Percentiles rank a stretch among this genome's conserved stretches.
These are phyloP conservation scores for Jatropha multifida DNA, from an alignment of 441 rosid genomes.

Conservation along the genomic window DNA sequence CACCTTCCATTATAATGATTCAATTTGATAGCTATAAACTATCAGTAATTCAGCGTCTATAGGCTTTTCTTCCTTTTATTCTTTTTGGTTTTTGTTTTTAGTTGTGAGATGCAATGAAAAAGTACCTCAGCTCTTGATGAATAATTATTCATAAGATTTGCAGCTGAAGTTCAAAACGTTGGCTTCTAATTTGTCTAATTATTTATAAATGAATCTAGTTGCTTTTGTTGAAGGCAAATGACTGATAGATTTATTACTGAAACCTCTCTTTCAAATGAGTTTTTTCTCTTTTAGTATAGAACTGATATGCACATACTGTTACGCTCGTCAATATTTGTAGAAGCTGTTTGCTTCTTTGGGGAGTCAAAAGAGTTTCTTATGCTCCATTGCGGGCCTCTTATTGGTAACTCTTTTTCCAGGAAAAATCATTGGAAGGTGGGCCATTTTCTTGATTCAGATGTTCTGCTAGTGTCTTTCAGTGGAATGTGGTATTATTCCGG, in stretches of 20 bases:
- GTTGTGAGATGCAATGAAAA: constrained; percentile 11
- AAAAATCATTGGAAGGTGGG: too few species aligned
- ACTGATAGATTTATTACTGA: too few species aligned
- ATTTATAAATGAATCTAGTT: constrained; percentile 17
- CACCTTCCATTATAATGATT: constrained; percentile 32
- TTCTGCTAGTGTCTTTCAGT: not conserved
- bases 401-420: too few species aligned
- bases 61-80: constrained; percentile 32
- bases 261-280: too few species aligned
- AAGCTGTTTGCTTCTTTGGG: too few species aligned
- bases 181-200: constrained; percentile 18
- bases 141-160: constrained; percentile 14
- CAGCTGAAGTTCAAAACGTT: constrained; percentile 18
- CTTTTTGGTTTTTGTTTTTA: not conserved
- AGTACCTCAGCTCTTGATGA: constrained; percentile 9
- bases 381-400: too few species aligned
- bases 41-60: constrained; percentile 26
- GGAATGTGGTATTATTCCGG: not conserved
- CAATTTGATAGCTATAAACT: constrained; percentile 35
- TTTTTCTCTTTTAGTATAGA: not conserved
- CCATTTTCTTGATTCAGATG: constrained; percentile 6
- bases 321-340: too few species aligned
- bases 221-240: not conserved
- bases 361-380: too few species aligned
- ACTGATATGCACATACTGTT: not conserved